Percentiles rank a stretch among this genome's conserved stretches.
phyloP scores from a whole-genome alignment of 805 yeast species.

The Candida tibetensis region DNA sequence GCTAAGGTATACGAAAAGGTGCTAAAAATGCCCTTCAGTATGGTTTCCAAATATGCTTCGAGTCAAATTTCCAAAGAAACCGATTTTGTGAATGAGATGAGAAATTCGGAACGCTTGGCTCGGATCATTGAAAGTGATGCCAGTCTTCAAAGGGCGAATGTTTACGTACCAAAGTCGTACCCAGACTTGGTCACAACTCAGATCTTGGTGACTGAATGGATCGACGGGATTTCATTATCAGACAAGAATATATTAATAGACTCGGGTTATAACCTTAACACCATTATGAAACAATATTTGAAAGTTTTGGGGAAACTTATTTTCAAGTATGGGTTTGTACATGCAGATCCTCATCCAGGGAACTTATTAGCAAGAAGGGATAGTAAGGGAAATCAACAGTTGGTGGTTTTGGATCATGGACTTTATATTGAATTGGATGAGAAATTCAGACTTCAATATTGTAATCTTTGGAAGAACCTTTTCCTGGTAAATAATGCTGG shows the following conservation, averaged over 20 bases:
- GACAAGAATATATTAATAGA: conserved; percentile 41
- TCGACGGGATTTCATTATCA: conserved; percentile 64
- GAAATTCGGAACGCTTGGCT: conserved; percentile 47
- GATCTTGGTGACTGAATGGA: conserved; percentile 70
- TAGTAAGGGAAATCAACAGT: conserved; percentile 41
- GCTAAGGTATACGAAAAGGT: conserved; percentile 53
- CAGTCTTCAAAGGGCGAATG: conserved; percentile 32
- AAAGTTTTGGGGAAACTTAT: conserved; percentile 55
- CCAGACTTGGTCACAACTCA: conserved; percentile 44
- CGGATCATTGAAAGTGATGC: conserved; percentile 41
- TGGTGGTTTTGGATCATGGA: conserved; percentile 76
- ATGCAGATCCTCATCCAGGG: conserved; percentile 83
- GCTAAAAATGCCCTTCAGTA: conserved; percentile 62
- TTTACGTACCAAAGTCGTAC: conserved; percentile 55
- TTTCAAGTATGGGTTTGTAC: conserved; percentile 65
- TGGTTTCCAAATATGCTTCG: conserved; percentile 55
- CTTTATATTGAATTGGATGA: conserved; percentile 55
- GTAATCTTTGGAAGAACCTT: conserved; percentile 60
- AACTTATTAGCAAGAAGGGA: conserved; percentile 56
- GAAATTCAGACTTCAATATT: conserved; percentile 53
- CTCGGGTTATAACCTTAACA: conserved; percentile 35
- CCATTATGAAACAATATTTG: conserved; percentile 50
- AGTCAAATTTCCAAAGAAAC: conserved; percentile 58
- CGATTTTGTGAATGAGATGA: conserved; percentile 55
- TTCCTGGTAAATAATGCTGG: conserved; percentile 50